Evolutionary conservation across 495 filamentous ascomycete genomes (phyloP).

Genomic region (Penicillium canescens): DNA sequence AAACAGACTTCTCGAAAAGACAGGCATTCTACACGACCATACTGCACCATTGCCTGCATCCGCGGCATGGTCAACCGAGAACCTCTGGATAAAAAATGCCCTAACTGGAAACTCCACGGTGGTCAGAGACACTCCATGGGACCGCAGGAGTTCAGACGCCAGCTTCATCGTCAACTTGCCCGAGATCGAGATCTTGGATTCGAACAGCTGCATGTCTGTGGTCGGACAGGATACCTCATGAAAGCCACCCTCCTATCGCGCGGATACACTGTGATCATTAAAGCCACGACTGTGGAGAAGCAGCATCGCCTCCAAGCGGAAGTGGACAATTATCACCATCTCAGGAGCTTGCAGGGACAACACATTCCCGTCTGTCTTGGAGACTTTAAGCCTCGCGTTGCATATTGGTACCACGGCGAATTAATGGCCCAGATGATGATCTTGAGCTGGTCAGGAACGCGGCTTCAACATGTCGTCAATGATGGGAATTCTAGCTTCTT

Average conservation of each 20-base stretch:
- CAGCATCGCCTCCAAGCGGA: constrained; percentile 25
- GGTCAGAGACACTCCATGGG: constrained; percentile 15
- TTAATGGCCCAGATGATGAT: constrained; percentile 28
- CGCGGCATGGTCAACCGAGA: constrained; percentile 23
- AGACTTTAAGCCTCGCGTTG: constrained; percentile 17
- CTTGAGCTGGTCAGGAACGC: constrained; percentile 24
- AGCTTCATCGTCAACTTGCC: constrained; percentile 25
- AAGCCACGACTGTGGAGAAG: constrained; percentile 26
- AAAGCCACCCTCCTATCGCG: constrained; percentile 29
- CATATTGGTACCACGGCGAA: constrained; percentile 30
- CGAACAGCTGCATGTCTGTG: constrained; percentile 25
- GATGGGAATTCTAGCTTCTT: constrained; percentile 19
- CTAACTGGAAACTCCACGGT: constrained; percentile 23
- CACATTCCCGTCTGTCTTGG: constrained; percentile 27
- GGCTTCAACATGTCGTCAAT: constrained; percentile 24
- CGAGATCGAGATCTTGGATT: constrained; percentile 22
- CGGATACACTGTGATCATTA: constrained; percentile 31
- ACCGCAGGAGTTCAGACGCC: constrained; percentile 21
- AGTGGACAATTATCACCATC: constrained; percentile 25
- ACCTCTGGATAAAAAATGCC: constrained; percentile 24
- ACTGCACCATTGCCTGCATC: constrained; percentile 31
- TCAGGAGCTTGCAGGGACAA: constrained; percentile 19
- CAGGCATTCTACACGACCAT: constrained; percentile 16
- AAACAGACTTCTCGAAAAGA: constrained; percentile 18
- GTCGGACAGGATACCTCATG: constrained; percentile 29